Base-by-base conservation (phyloP, 2,329 filamentous ascomycete species). In the Botrytis fragariae region DNA sequence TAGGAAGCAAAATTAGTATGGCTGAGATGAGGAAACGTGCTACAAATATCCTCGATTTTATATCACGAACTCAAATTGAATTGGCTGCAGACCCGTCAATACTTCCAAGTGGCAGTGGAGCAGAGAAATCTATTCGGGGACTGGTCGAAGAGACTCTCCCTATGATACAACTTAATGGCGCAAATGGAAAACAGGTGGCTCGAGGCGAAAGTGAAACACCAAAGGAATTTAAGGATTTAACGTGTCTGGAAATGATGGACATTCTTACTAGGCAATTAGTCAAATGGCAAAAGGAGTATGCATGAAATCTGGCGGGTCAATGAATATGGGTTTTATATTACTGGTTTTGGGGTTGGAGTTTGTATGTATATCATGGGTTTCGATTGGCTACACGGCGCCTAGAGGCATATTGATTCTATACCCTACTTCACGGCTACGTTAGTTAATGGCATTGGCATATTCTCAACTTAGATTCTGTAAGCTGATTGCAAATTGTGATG, bases 11-110 rank as follows among this genome's bases (percentile, higher is more conserved):
- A 81, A 89, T 94, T 73, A 95, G 91, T 42, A 93, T 97, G 90
- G 91, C 91, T 74, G 94, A 97, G 80, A 94, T 97, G 89, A 93
- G 93, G 83, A 90, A 93, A 76, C 91, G 94, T 16, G 93, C 95
- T 9, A 89, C 92, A 6, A 92, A 89, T 32, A 97, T 98, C 80
- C 87, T 97, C 74, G 94, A 96, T 77, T 98, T 95, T 80, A 97
- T 98, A 76, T 91, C 92, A 6, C 90, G 93, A 77, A 95, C 94
- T 73, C 94, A 98, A 81, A 87, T 97, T 10, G 95, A 98, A 79
- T 88, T 97, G 83, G 94, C 93, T 2, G 90, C 88, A 44, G 91
- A 91, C 82, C 85, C 83, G 10, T 63, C 57, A 10, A 80, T 82
- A 71, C 79, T 83, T 35, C 82, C 83, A 64, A 81, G 80, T 60